Base-by-base conservation (phyloP, 2,329 filamentous ascomycete genomes). In the Raffaelea ambrosiae region DNA sequence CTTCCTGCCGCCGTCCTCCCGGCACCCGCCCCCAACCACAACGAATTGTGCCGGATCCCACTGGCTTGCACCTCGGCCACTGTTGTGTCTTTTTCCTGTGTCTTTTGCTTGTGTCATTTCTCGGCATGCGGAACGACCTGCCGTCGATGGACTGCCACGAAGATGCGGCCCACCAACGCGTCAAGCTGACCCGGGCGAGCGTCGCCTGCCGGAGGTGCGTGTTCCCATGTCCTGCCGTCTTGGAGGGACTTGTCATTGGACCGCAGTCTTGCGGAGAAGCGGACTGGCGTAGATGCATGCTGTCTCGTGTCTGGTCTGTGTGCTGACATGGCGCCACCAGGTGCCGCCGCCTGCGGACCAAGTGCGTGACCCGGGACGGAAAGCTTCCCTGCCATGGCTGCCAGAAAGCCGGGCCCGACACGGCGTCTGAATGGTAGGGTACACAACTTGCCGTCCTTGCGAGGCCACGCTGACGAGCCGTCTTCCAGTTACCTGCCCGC, bases 321-420 rank as follows among this genome's bases (percentile, higher is more conserved):
- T n/a, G n/a, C n/a, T n/a, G n/a, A n/a, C n/a, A n/a, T n/a, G n/a
- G n/a, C n/a, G n/a, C n/a, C n/a, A n/a, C 18, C 16, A 48, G 49
- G 33, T 51, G 49, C 20, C 49, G 49, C 4, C 49, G 49, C 11
- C 39, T 48, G n/a, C 38, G 49, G 5, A 51, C 41, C 11, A 51
- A 51, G n/a, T 51, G 49, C 26, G 40, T 42, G 19, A 47, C 47
- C 2, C 26, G 26, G 16, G 31, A 40, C 23, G 46, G 38, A 33
- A 46, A 43, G 13, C 35, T 42, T 3, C 49, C 49, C 18, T 51
- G 49, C 19, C 40, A 43, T 14, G 49, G 49, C 22, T 51, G 49
- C 29, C 46, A 41, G 14, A 21, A 33, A 22, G 43, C 49, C 9
- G 49, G 49, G 11, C 9, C 38, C 2, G 31, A 19, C 2, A 7